phyloP scores from a whole-genome alignment of 768 basidiomycete genomes.

The Trametopsis cervina region DNA sequence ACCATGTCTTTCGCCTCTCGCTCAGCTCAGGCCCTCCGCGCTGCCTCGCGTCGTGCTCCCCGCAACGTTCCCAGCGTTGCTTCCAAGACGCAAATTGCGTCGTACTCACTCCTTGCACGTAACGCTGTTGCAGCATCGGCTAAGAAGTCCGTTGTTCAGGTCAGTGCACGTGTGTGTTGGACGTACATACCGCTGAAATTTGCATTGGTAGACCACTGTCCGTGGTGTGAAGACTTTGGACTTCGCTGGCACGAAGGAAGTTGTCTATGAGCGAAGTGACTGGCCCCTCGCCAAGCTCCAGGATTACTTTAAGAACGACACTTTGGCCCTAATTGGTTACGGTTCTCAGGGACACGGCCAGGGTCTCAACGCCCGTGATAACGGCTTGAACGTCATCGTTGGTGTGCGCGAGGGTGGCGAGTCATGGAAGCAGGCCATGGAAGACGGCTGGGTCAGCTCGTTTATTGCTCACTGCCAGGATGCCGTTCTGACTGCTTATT shows the following conservation, averaged over 20 bases:
- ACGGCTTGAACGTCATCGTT: constrained; percentile 96
- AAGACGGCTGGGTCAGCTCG: constrained; percentile 87
- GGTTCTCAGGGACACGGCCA: constrained; percentile 99
- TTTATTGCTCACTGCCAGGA: constrained; percentile 1
- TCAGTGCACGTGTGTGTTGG: constrained; percentile 19
- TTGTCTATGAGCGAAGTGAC: constrained; percentile 92
- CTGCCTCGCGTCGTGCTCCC: constrained; percentile 59
- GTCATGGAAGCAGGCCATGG: constrained; percentile 91
- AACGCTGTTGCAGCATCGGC: constrained; percentile 30
- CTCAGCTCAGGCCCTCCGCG: constrained; percentile 58
- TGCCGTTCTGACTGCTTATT: constrained; percentile 2
- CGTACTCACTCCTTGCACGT: constrained; percentile 56
- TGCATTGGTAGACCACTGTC: constrained; percentile 20
- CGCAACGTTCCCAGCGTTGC: constrained; percentile 36
- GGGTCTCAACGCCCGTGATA: constrained; percentile 97
- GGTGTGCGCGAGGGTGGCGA: constrained; percentile 97
- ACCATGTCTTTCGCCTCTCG: constrained; percentile 64
- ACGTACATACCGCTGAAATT: neutral
- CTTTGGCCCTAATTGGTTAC: constrained; percentile 97
- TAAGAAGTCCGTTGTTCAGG: constrained; percentile 30
- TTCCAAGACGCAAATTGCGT: constrained; percentile 43
- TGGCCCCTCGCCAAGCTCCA: constrained; percentile 98
- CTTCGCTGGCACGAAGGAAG: constrained; percentile 92
- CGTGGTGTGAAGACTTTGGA: constrained; percentile 94
- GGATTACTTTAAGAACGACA: constrained; percentile 99